Conservation (phyloP, 306 rosid genomes). For the Vachellia collinsii region DNA sequence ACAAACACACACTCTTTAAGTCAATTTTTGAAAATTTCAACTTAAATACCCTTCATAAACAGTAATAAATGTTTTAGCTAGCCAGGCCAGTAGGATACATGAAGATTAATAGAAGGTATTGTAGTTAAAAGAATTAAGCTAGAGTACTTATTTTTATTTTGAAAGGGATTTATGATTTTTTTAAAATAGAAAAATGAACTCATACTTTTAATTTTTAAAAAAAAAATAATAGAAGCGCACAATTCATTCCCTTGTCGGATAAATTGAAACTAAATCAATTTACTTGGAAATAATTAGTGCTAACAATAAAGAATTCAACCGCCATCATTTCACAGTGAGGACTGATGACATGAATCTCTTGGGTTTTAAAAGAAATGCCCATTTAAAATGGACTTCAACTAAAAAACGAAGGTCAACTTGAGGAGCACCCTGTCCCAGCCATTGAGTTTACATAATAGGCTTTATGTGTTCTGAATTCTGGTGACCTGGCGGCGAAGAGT, state of each 20-base stretch:
- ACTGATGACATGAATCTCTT: no score
- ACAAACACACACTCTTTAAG: not conserved
- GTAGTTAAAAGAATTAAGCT: not conserved
- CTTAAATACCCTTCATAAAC: not conserved
- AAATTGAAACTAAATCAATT: not conserved
- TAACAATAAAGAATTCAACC: slow-evolving; percentile 5
- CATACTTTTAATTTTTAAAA: not conserved
- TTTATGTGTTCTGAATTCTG: not conserved
- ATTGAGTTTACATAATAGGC: not conserved
- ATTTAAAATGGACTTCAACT: slow-evolving; percentile 25
- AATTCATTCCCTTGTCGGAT: not conserved
- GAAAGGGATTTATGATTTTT: not conserved
- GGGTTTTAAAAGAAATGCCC: no score
- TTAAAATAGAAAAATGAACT: not conserved
- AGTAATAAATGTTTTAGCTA: not conserved
- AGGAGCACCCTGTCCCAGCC: not conserved
- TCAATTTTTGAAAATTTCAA: not conserved
- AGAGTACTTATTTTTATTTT: not conserved
- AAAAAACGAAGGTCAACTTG: slow-evolving; percentile 34
- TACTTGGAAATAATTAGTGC: not conserved
- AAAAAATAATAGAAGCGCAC: not conserved
- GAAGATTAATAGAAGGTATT: not conserved
- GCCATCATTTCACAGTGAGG: not conserved
- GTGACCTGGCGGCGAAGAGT: not conserved
- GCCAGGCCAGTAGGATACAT: no score